Conservation (phyloP, 164 flowering plant species). For the Paratinospora sagittata region DNA sequence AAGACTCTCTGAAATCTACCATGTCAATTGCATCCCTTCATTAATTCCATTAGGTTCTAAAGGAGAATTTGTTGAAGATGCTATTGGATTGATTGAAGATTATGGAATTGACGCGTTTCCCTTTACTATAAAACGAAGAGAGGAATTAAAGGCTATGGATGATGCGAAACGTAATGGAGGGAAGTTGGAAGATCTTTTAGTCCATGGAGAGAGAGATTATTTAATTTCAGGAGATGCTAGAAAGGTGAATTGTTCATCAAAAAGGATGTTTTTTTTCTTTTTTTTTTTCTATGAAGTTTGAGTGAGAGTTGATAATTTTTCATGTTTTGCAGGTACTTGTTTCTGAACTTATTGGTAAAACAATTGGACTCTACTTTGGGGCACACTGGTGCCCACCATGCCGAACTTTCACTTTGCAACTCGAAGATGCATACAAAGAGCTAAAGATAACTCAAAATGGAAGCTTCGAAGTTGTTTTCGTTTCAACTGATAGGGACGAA, state of each 20-base stretch:
- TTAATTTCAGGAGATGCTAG: slow-evolving; percentile 30
- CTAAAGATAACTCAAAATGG: slow-evolving; percentile 12
- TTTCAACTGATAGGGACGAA: slow-evolving; percentile 49
- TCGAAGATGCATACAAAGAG: slow-evolving; percentile 34
- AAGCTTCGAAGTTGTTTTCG: slow-evolving; percentile 37
- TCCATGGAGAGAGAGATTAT: slow-evolving; percentile 26
- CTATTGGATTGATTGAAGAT: slow-evolving; percentile 39
- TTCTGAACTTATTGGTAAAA: slow-evolving; percentile 42
- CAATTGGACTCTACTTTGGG: slow-evolving; percentile 58
- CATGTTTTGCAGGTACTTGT: slow-evolving; percentile 32
- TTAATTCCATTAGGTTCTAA: slow-evolving; percentile 30
- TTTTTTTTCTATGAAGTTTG: neutral
- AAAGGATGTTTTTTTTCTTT: neutral
- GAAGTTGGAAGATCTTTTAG: slow-evolving; percentile 38
- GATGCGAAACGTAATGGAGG: slow-evolving; percentile 31
- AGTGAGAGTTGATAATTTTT: neutral
- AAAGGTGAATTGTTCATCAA: slow-evolving; percentile 27
- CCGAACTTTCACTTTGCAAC: slow-evolving; percentile 43
- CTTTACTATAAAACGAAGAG: slow-evolving; percentile 36
- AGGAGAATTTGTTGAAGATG: slow-evolving; percentile 23
- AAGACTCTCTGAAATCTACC: slow-evolving; percentile 23
- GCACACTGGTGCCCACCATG: slow-evolving; percentile 63
- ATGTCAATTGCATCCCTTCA: slow-evolving; percentile 36
- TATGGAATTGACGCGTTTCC: slow-evolving; percentile 55
- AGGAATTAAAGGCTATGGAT: slow-evolving; percentile 40